Evolutionary conservation across 1,284 basidiomycete genomes (phyloP).

Genomic region (Cutaneotrichosporon sp.): DNA sequence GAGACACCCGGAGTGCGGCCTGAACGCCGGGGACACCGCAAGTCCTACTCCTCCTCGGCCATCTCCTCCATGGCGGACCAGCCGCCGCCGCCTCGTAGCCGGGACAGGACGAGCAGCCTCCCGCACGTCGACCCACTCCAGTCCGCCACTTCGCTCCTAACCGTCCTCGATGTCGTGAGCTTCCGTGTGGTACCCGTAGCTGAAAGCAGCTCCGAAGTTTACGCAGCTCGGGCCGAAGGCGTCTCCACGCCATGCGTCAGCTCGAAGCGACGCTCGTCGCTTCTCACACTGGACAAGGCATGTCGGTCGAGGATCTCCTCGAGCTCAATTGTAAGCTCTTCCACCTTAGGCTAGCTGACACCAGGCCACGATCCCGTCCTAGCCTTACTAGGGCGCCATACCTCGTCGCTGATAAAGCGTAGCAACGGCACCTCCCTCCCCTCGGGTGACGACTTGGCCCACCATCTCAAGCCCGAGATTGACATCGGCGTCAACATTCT

Average conservation of each 20-base stretch:
- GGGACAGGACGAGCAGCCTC: neutral
- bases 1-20: neutral
- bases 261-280: conserved; percentile 27
- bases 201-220: conserved; percentile 33
- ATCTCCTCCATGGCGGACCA: conserved; percentile 29
- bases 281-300: conserved; percentile 18
- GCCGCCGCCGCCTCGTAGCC: neutral
- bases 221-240: conserved; percentile 31
- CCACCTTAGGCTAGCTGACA: neutral
- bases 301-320: conserved; percentile 12
- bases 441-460: conserved; percentile 33
- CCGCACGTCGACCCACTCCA: conserved; percentile 2
- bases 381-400: conserved; percentile 37
- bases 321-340: conserved; percentile 14
- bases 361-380: conserved; percentile 39
- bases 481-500: conserved; percentile 62
- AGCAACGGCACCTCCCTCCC: conserved; percentile 31
- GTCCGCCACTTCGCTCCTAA: neutral
- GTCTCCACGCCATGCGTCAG: conserved; percentile 29
- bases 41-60: conserved; percentile 43
- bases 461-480: conserved; percentile 37
- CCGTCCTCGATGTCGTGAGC: conserved; percentile 13
- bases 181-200: neutral
- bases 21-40: conserved; percentile 30
- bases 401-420: conserved; percentile 34